A percentile compares a stretch with the other conserved stretches of the same genome.
These are phyloP conservation scores for Pachyrhizus erosus DNA, from an alignment of 306 rosid genomes.

Conservation along the genomic window DNA sequence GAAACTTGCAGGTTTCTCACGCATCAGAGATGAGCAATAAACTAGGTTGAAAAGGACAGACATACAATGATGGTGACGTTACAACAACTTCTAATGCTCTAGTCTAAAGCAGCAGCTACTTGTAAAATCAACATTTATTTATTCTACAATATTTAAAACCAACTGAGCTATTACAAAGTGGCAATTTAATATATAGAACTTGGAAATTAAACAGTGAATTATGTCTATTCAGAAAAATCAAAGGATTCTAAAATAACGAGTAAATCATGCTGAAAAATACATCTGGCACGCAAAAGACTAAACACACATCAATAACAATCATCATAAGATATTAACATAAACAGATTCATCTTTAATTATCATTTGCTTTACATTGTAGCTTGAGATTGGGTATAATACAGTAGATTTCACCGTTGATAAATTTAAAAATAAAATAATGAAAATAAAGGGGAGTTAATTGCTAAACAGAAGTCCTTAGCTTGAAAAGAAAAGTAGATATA, in stretches of 20 bases:
- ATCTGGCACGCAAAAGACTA: background rate
- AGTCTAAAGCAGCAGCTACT: slow-evolving; percentile 62
- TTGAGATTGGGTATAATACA: slow-evolving; percentile 36
- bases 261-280: background rate
- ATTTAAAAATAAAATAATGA: slow-evolving; percentile 6
- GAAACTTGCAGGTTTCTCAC: slow-evolving; percentile 43
- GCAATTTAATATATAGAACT: background rate
- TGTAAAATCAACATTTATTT: slow-evolving; percentile 49
- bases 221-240: slow-evolving; percentile 29
- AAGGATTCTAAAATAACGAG: slow-evolving; percentile 13
- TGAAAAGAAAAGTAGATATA: slow-evolving; percentile 36
- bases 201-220: background rate
- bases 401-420: slow-evolving; percentile 55
- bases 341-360: background rate
- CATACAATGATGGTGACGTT: slow-evolving; percentile 68
- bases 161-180: slow-evolving; percentile 1
- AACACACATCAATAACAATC: background rate
- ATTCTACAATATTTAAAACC: slow-evolving; percentile 33
- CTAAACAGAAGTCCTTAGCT: slow-evolving; percentile 24
- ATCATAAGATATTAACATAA: slow-evolving; percentile 26
- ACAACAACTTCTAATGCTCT: slow-evolving; percentile 71
- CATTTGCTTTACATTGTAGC: slow-evolving; percentile 54
- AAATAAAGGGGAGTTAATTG: slow-evolving; percentile 18
- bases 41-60: slow-evolving; percentile 56
- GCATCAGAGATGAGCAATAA: slow-evolving; percentile 49